Conservation (phyloP, 2,329 filamentous ascomycete genomes). For the Trichophyton benhamiae region DNA sequence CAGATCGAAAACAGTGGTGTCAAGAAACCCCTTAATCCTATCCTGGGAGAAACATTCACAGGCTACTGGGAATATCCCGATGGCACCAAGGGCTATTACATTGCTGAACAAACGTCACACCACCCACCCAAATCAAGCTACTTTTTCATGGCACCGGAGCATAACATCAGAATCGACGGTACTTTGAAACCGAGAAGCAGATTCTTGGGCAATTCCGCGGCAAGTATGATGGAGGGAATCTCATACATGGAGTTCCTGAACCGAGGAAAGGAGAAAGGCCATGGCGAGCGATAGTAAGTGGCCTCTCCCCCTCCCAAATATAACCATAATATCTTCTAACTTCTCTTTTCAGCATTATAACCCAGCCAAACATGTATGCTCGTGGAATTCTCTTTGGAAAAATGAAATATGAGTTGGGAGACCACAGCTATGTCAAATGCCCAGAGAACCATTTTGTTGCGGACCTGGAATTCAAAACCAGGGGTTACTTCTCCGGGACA, state of each 20-base stretch:
- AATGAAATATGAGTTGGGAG: constrained; percentile 98
- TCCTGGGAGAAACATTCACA: constrained; percentile 86
- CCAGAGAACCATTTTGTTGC: constrained; percentile 75
- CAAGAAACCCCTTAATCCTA: constrained; percentile 95
- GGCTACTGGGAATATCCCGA: constrained; percentile 91
- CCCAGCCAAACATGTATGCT: constrained; percentile 98
- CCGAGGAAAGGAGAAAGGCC: constrained; percentile 48
- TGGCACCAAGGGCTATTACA: constrained; percentile 80
- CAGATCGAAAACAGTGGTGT: constrained; percentile 56
- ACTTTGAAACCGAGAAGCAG: constrained; percentile 89
- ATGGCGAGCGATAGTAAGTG: constrained; percentile 76
- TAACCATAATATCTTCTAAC: neutral
- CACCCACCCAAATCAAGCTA: constrained; percentile 98
- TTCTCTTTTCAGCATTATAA: constrained; percentile 54
- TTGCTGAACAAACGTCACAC: constrained; percentile 94
- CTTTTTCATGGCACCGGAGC: constrained; percentile 93
- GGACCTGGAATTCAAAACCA: constrained; percentile 96
- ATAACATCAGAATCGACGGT: constrained; percentile 89
- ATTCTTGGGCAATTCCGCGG: constrained; percentile 92
- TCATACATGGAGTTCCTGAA: constrained; percentile 76
- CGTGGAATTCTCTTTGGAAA: constrained; percentile 94
- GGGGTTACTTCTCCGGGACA: constrained; percentile 89
- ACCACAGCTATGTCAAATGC: constrained; percentile 86
- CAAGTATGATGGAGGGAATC: constrained; percentile 95
- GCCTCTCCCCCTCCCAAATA: neutral